A percentile compares a stretch with the other conserved stretches of the same genome.
Evolutionary conservation across 2,329 filamentous ascomycete genomes (phyloP).

Genomic region (Penicillium concentricum): DNA sequence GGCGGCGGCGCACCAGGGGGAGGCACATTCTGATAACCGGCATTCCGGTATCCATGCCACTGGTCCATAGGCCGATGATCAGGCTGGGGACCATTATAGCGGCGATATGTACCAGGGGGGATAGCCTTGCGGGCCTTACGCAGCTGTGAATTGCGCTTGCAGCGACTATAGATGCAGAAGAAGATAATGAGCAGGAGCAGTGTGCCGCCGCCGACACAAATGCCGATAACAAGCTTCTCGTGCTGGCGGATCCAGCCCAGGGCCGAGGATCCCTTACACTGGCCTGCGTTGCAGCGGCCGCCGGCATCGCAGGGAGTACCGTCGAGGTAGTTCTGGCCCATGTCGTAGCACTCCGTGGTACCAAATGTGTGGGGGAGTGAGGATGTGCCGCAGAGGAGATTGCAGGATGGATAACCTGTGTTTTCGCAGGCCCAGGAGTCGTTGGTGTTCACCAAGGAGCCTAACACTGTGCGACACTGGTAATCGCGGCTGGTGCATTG

Average conservation of each 20-base stretch:
- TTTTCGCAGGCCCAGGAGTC: constrained; percentile 76
- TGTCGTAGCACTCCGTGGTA: constrained; percentile 50
- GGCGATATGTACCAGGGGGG: constrained; percentile 7
- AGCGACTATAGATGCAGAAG: constrained; percentile 64
- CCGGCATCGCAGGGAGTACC: constrained; percentile 81
- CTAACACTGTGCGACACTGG: constrained; percentile 85
- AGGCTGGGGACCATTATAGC: constrained; percentile 7
- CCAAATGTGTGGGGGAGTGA: constrained; percentile 66
- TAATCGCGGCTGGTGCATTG: constrained; percentile 90
- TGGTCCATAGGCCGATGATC: constrained; percentile 19
- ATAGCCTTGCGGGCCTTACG: constrained; percentile 15
- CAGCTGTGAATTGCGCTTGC: constrained; percentile 38
- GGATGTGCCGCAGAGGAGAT: constrained; percentile 72
- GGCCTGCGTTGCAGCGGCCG: constrained; percentile 75
- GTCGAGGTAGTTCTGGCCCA: constrained; percentile 91
- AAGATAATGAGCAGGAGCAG: constrained; percentile 68
- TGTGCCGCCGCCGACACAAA: constrained; percentile 69
- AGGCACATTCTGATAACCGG: constrained; percentile 28
- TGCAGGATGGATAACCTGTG: constrained; percentile 58
- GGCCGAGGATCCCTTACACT: constrained; percentile 69
- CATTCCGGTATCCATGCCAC: constrained; percentile 23
- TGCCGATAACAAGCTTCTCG: constrained; percentile 77
- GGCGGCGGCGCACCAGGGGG: constrained; percentile 15
- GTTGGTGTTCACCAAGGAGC: constrained; percentile 68
- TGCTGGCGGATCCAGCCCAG: constrained; percentile 75